Percentiles rank a stretch among this genome's conserved stretches.
Evolutionary conservation across 2,329 filamentous ascomycete genomes (phyloP).

Genomic region (Emericellopsis atlantica): DNA sequence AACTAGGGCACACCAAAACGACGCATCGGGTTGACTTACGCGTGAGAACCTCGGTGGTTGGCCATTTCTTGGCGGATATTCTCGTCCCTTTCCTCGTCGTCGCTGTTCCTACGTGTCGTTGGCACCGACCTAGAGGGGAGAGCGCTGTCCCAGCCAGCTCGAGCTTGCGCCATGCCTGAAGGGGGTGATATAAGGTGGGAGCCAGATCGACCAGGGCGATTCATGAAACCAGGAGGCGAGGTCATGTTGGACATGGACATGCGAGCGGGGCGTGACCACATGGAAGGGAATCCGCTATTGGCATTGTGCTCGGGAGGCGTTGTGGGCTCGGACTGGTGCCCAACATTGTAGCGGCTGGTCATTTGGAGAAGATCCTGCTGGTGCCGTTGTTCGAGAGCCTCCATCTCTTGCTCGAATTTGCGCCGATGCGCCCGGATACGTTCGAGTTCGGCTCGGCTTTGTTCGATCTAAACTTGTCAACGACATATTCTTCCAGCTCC

Average conservation of each 20-base stretch:
- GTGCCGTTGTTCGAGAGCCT: conserved; percentile 71
- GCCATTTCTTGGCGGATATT: conserved; percentile 57
- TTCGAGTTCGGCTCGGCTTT: conserved; percentile 89
- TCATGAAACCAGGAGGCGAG: conserved; percentile 64
- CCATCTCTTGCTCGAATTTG: conserved; percentile 85
- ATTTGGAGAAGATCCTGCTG: conserved; percentile 78
- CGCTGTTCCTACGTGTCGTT: conserved; percentile 77
- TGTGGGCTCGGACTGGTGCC: conserved; percentile 86
- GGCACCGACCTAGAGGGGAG: conserved; percentile 78
- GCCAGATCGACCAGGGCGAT: conserved; percentile 61
- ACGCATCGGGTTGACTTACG: conserved; percentile 46
- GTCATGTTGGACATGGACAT: conserved; percentile 83
- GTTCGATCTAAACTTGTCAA: conserved; percentile 60
- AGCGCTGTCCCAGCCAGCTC: conserved; percentile 25
- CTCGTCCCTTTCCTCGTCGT: conserved; percentile 78
- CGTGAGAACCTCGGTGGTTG: conserved; percentile 60
- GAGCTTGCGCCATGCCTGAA: conserved; percentile 36
- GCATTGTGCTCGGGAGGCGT: conserved; percentile 74
- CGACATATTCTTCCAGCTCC: too few relatives aligned
- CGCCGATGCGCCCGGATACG: conserved; percentile 79
- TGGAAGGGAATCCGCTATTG: conserved; percentile 58
- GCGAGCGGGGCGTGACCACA: conserved; percentile 73
- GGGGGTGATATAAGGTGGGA: conserved; percentile 73
- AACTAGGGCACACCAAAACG: too few relatives aligned
- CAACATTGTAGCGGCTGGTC: conserved; percentile 27